These are phyloP conservation scores for Umbelopsis sp. DNA, from an alignment of 192 early-diverging fungal genomes.

Conservation along the genomic window DNA sequence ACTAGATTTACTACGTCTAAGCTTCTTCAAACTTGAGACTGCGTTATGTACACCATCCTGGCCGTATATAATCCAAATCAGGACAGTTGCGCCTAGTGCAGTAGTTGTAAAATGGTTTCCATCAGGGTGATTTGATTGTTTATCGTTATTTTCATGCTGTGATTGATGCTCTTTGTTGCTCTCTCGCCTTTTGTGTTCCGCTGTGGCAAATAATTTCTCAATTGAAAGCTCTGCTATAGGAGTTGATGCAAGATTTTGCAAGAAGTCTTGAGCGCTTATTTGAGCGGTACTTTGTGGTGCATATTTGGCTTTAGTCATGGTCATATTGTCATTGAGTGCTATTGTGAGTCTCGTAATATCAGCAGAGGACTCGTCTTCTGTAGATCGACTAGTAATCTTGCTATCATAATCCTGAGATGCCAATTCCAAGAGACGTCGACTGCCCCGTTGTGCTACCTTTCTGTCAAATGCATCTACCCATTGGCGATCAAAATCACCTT, in stretches of 20 bases:
- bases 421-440: background rate
- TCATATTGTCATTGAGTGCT: background rate
- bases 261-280: background rate
- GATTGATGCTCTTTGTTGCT: too few relatives aligned
- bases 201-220: background rate
- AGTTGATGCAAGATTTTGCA: background rate
- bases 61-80: background rate
- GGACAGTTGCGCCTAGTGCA: background rate
- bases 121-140: background rate
- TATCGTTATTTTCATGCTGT: background rate
- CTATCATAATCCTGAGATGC: background rate
- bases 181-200: background rate
- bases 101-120: background rate
- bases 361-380: background rate
- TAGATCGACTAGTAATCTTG: background rate
- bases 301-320: background rate
- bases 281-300: background rate
- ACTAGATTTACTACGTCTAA: too few relatives aligned
- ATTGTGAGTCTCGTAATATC: background rate
- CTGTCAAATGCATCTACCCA: slow-evolving; percentile 40
- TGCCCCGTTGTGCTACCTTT: slow-evolving; percentile 29
- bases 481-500: slow-evolving; percentile 22
- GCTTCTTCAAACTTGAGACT: background rate
- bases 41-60: background rate
- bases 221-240: background rate